Percentiles rank a stretch among this genome's conserved stretches.
phyloP scores from a whole-genome alignment of 2,329 filamentous ascomycete species.

The Cercospora nicotianae region DNA sequence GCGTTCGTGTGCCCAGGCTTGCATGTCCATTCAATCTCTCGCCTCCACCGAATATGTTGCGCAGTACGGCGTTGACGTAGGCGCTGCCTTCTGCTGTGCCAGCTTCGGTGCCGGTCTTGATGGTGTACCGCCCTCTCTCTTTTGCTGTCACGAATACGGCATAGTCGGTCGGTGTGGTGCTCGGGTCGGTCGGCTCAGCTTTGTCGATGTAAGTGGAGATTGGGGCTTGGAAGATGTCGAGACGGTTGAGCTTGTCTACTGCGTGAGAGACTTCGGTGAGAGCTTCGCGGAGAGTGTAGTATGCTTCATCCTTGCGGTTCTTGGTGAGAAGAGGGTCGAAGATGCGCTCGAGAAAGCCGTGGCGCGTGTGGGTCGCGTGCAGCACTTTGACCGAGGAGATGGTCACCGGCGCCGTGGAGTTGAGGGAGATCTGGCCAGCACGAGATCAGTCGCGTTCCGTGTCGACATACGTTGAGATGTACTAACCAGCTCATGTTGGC shows the following conservation, averaged over 20 bases:
- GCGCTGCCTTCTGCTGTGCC: conserved; percentile 93
- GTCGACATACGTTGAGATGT: too few relatives aligned
- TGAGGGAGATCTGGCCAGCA: conserved; percentile 66
- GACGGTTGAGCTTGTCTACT: conserved; percentile 72
- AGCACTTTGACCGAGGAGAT: conserved; percentile 83
- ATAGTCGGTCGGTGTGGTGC: conserved; percentile 72
- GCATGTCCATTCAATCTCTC: conserved; percentile 87
- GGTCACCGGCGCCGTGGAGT: conserved; percentile 82
- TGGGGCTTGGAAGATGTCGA: conserved; percentile 84
- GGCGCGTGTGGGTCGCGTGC: conserved; percentile 79
- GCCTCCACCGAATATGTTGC: conserved; percentile 92
- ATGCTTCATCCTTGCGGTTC: conserved; percentile 45
- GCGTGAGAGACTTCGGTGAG: conserved; percentile 69
- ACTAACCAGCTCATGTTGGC: conserved; percentile 65
- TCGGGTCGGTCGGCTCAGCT: conserved; percentile 66
- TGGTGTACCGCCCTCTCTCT: conserved; percentile 78
- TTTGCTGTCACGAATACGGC: conserved; percentile 75
- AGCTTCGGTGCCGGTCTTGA: conserved; percentile 93
- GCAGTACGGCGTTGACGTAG: conserved; percentile 80
- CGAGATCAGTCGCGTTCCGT: neutral
- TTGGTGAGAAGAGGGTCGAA: conserved; percentile 74
- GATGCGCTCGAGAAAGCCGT: conserved; percentile 76
- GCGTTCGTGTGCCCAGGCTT: conserved; percentile 82
- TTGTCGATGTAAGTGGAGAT: conserved; percentile 81
- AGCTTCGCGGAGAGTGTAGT: conserved; percentile 78